These are phyloP conservation scores for Colletotrichum liaoningense DNA, from an alignment of 2,329 filamentous ascomycete species.

Conservation along the genomic window DNA sequence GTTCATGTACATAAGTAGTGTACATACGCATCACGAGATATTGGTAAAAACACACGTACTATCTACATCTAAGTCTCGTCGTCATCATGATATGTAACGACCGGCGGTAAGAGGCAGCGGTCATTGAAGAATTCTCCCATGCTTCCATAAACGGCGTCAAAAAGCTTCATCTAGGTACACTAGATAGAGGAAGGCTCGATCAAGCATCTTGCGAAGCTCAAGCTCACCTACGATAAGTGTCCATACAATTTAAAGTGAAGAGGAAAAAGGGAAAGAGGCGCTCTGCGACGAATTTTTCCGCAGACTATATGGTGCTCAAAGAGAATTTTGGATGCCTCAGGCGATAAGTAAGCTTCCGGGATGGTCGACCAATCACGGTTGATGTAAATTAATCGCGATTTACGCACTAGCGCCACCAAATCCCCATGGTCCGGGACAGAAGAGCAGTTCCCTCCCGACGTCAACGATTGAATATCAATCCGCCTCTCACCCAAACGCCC, in stretches of 20 bases:
- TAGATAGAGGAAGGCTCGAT: conserved; percentile 80
- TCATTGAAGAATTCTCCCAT: conserved; percentile 73
- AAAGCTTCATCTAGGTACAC: conserved; percentile 68
- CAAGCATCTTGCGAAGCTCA: conserved; percentile 58
- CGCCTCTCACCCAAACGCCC: conserved; percentile 41
- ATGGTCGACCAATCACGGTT: conserved; percentile 52
- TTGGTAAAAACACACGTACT: not conserved
- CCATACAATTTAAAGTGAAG: conserved; percentile 70
- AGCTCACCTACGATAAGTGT: conserved; percentile 81
- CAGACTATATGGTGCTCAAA: conserved; percentile 20
- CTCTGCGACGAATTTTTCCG: conserved; percentile 32
- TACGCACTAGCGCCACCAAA: conserved; percentile 51
- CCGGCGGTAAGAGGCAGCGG: conserved; percentile 79
- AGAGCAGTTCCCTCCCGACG: conserved; percentile 51
- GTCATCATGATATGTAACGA: conserved; percentile 67
- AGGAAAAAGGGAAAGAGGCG: conserved; percentile 52
- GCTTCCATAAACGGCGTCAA: conserved; percentile 78
- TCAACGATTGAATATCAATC: conserved; percentile 54
- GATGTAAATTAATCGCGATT: conserved; percentile 56
- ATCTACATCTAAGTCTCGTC: not conserved
- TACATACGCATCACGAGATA: not conserved
- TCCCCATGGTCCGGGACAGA: conserved; percentile 44
- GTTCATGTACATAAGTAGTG: not conserved
- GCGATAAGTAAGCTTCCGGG: conserved; percentile 40
- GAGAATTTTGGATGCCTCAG: conserved; percentile 47